These are phyloP conservation scores for Paraphoma sp. DNA, from an alignment of 2,329 filamentous ascomycete genomes.

Conservation along the genomic window DNA sequence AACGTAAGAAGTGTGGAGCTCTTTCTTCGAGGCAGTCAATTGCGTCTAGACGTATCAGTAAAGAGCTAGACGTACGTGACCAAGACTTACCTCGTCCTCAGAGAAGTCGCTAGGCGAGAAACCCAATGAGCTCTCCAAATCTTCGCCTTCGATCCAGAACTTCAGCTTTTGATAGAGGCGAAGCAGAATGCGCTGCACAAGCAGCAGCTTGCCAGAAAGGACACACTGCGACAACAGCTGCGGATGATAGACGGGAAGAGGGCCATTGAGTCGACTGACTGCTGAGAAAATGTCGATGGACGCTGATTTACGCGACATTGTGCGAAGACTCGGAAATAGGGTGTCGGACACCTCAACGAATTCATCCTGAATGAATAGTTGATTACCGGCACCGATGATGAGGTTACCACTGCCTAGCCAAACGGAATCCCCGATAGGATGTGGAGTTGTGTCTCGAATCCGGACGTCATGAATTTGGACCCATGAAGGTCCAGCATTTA, in stretches of 20 bases:
- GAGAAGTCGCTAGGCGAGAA: slow-evolving; percentile 58
- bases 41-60: slow-evolving; percentile 33
- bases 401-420: slow-evolving; percentile 88
- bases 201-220: slow-evolving; percentile 73
- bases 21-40: slow-evolving; percentile 54
- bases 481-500: slow-evolving; percentile 90
- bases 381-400: slow-evolving; percentile 88
- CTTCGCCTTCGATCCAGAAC: slow-evolving; percentile 81
- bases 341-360: slow-evolving; percentile 70
- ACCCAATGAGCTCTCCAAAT: slow-evolving; percentile 78
- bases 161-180: slow-evolving; percentile 78
- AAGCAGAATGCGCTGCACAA: slow-evolving; percentile 76
- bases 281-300: slow-evolving; percentile 78
- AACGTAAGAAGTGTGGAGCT: slow-evolving; percentile 59
- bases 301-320: slow-evolving; percentile 56
- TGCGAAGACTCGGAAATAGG: slow-evolving; percentile 63
- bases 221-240: slow-evolving; percentile 89
- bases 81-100: slow-evolving; percentile 50
- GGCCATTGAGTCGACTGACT: slow-evolving; percentile 83
- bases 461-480: slow-evolving; percentile 81
- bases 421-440: slow-evolving; percentile 90
- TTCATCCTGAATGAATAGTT: slow-evolving; percentile 84
- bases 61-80: accelerated
- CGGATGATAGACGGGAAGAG: slow-evolving; percentile 89
- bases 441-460: slow-evolving; percentile 81